These are phyloP conservation scores for Pelargonium cotyledonis DNA, from an alignment of 441 rosid genomes.

Conservation along the genomic window DNA sequence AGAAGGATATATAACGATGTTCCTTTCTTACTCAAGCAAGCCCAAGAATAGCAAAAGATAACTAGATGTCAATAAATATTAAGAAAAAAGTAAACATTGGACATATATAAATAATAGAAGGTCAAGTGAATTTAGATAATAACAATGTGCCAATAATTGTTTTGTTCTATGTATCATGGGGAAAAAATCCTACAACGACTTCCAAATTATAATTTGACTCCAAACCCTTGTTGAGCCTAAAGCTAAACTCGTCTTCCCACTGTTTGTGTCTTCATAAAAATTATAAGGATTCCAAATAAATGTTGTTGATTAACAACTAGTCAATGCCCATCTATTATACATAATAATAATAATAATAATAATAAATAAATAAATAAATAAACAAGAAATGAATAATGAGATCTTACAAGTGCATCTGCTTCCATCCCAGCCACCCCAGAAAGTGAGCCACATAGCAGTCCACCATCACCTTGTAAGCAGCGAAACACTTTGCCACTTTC, in stretches of 20 bases:
- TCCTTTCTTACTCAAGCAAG: too few species aligned
- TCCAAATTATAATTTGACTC: background rate
- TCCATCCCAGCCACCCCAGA: slow-evolving; percentile 96
- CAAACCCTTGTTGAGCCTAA: background rate
- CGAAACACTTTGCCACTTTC: slow-evolving; percentile 86
- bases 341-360: background rate
- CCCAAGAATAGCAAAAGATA: too few species aligned
- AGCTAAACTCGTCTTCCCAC: background rate
- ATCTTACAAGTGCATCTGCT: slow-evolving; percentile 95
- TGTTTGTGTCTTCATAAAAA: background rate
- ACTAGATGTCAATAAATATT: too few species aligned
- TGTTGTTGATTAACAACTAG: background rate
- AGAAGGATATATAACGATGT: too few species aligned
- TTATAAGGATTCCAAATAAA: background rate
- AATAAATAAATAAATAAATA: slow-evolving; percentile 4
- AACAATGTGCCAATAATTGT: background rate
- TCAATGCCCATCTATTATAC: background rate
- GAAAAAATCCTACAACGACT: background rate
- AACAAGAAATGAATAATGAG: slow-evolving; percentile 18
- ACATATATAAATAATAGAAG: background rate
- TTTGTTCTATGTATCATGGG: background rate
- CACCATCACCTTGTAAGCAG: slow-evolving; percentile 98
- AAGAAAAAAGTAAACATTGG: background rate
- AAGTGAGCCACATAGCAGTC: slow-evolving; percentile 89
- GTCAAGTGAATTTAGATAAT: background rate